A percentile compares a stretch with the other conserved stretches of the same genome.
phyloP scores from a whole-genome alignment of 768 basidiomycete species.

The Solioccasus polychromus region DNA sequence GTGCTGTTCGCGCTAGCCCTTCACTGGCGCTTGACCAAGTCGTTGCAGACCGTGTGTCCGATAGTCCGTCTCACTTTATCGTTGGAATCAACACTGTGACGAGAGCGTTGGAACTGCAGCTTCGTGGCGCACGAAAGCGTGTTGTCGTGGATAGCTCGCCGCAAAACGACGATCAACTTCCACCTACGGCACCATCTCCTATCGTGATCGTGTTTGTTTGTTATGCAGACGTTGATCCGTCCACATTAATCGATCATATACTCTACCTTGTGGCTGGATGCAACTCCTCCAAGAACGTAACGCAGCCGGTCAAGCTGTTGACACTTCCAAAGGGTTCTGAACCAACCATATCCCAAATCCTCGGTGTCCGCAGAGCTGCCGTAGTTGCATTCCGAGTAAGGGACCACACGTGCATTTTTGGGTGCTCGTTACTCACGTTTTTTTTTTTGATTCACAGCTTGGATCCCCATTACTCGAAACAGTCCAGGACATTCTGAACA shows the following conservation, averaged over 20 bases:
- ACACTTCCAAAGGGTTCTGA: slow-evolving; percentile 71
- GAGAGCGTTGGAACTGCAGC: slow-evolving; percentile 62
- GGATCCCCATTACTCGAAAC: slow-evolving; percentile 37
- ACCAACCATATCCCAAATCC: slow-evolving; percentile 47
- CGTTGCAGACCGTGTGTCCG: slow-evolving; percentile 26
- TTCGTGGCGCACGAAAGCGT: slow-evolving; percentile 30
- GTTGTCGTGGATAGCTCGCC: slow-evolving; percentile 1
- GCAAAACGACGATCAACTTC: background rate
- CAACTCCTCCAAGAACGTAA: slow-evolving; percentile 45
- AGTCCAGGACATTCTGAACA: slow-evolving; percentile 41
- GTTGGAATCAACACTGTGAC: slow-evolving; percentile 84
- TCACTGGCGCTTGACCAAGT: too few species aligned
- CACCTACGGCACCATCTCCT: slow-evolving; percentile 8
- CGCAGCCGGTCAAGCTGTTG: slow-evolving; percentile 50
- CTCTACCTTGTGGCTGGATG: slow-evolving; percentile 75
- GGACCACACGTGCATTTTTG: background rate
- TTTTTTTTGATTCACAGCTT: slow-evolving; percentile 30
- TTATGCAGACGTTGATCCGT: slow-evolving; percentile 70
- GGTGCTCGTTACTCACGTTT: slow-evolving; percentile 5
- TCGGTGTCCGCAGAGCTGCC: slow-evolving; percentile 68
- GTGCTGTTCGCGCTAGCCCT: too few species aligned
- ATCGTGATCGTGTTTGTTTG: slow-evolving; percentile 61
- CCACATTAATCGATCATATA: slow-evolving; percentile 68
- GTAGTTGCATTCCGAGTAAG: slow-evolving; percentile 68
- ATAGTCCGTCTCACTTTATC: slow-evolving; percentile 40